These are phyloP conservation scores for Lichtheimia ornata DNA, from an alignment of 371 early-diverging fungal species.

Conservation along the genomic window DNA sequence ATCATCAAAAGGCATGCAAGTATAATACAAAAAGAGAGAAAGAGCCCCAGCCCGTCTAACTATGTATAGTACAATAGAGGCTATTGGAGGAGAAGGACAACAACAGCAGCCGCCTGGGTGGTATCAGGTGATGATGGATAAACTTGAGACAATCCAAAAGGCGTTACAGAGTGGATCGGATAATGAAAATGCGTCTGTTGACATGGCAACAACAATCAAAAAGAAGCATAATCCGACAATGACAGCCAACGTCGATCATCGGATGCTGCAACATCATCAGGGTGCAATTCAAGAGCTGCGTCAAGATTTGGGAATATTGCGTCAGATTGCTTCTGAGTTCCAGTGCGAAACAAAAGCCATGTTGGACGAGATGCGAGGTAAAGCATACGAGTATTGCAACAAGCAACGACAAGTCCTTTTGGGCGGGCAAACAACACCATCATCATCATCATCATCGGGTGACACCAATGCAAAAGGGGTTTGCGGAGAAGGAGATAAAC, in stretches of 20 bases:
- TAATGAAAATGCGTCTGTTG: background rate
- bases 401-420: background rate
- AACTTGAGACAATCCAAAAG: constrained; percentile 2
- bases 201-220: background rate
- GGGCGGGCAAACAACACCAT: background rate
- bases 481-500: constrained; percentile 10
- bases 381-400: constrained; percentile 1
- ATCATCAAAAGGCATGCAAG: background rate
- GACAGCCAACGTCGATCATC: constrained; percentile 8
- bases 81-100: background rate
- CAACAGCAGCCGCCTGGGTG: background rate
- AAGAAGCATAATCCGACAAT: constrained; percentile 2
- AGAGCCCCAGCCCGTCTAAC: too few species aligned
- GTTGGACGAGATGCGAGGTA: constrained; percentile 19
- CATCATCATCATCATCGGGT: constrained; percentile 23
- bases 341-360: constrained; percentile 35
- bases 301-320: constrained; percentile 50
- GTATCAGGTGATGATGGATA: constrained; percentile 1
- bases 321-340: constrained; percentile 52
- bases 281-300: constrained; percentile 46
- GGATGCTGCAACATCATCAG: constrained; percentile 38
- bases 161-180: background rate
- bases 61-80: background rate
- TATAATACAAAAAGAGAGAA: background rate
- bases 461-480: background rate